Base-by-base conservation (phyloP, 768 basidiomycete species). In the Rhodosporidiobolus sp. region DNA sequence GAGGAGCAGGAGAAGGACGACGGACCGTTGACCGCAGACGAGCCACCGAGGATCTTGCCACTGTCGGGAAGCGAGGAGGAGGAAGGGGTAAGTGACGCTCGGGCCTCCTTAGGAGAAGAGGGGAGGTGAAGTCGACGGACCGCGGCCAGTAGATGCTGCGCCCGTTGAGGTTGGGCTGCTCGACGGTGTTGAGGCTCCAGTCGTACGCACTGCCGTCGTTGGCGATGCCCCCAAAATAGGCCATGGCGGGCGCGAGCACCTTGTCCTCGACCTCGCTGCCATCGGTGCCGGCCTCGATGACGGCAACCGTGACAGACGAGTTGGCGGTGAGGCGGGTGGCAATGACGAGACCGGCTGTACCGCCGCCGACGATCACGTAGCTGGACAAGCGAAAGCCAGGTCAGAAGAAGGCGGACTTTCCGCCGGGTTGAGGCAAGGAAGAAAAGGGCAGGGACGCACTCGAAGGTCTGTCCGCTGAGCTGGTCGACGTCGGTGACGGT, bases 331-430 rank as follows among this genome's bases (percentile, higher is more conserved):
- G 65, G 24, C 81, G 77, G 26, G 75, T 77, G 24, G 81, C 81
- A 32, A 81, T 67, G 16, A 78, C 80, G 46, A 82, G 75, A 19
- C 81, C 81, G 17, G 81, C 78, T 2, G 79, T 79, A 17, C 77
- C 78, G 22, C 77, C 78, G 46, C 69, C 65, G 63, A 38, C 14
- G 30, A 43, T 48, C 45, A 38, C 17, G 12, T 24, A 35, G 59
- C 26, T 26, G n/a, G 35, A 14, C 7, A 32, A 8, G 46, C 9
- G 49, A 32, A 50, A 69, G 30, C 43, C 20, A 17, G 12, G n/a
- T 30, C 14, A 30, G 28, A 12, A n/a, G 16, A 16, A n/a, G 26
- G 26, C 16, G n/a, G 52, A 7, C 4, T 55, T 14, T 6, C 30
- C 55, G 32, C 3, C 30, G 8, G 19, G 54, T 32, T 2, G 28